phyloP scores from a whole-genome alignment of 78 protist species.

The Neovahlkampfia damariscottae region DNA sequence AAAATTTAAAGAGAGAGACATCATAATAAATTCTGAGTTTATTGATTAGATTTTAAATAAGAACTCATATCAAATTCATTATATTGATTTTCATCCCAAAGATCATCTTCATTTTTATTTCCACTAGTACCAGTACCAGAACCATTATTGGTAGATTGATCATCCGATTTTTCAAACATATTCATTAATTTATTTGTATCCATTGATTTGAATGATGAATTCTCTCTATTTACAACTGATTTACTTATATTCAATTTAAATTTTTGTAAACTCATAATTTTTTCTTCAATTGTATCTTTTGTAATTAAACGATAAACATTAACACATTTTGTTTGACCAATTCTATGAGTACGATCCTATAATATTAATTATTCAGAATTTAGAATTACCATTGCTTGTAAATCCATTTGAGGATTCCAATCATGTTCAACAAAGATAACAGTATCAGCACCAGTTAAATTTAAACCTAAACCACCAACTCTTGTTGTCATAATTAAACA shows the following conservation, averaged over 20 bases:
- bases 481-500: slow-evolving; percentile 84
- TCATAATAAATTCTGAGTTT: too few relatives aligned
- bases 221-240: slow-evolving; percentile 66
- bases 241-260: slow-evolving; percentile 76
- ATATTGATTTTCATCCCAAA: neutral
- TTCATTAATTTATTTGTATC: slow-evolving; percentile 42
- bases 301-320: slow-evolving; percentile 88
- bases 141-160: too few relatives aligned
- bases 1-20: too few relatives aligned
- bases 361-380: too few relatives aligned
- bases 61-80: neutral
- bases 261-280: slow-evolving; percentile 82
- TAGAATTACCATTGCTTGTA: slow-evolving; percentile 97
- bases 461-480: slow-evolving; percentile 96
- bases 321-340: slow-evolving; percentile 87
- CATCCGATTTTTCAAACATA: too few relatives aligned
- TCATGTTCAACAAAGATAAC: slow-evolving; percentile 94
- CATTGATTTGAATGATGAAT: slow-evolving; percentile 48
- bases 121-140: neutral
- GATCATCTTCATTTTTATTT: neutral
- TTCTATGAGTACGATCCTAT: slow-evolving; percentile 86
- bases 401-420: slow-evolving; percentile 94
- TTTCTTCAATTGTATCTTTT: slow-evolving; percentile 75
- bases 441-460: slow-evolving; percentile 92
- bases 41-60: neutral